These are phyloP conservation scores for Tardiomyces digboiensis DNA, from an alignment of 1,139 yeast species.

Conservation along the genomic window DNA sequence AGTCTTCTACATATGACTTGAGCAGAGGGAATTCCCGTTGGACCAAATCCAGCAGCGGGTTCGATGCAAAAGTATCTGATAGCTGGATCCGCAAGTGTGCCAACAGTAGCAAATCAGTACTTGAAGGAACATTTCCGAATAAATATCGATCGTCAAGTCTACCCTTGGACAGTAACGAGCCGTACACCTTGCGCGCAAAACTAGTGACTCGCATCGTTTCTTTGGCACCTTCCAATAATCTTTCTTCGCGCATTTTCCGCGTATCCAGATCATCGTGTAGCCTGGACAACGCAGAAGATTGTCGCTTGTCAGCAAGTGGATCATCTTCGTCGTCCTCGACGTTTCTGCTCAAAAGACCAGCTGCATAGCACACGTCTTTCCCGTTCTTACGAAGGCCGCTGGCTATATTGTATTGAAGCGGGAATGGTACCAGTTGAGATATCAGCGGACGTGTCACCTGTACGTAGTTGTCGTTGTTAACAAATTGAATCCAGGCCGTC, in stretches of 20 bases:
- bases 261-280: neutral
- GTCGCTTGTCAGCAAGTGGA: neutral
- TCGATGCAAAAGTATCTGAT: constrained; percentile 6
- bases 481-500: constrained; percentile 53
- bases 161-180: constrained; percentile 15
- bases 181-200: constrained; percentile 30
- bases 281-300: neutral
- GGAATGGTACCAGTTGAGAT: constrained; percentile 57
- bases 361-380: neutral
- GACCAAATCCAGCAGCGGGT: constrained; percentile 6
- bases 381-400: constrained; percentile 28
- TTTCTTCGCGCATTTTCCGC: constrained; percentile 27
- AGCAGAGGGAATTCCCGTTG: constrained; percentile 3
- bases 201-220: constrained; percentile 44
- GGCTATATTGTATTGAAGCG: constrained; percentile 80
- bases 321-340: neutral
- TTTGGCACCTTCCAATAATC: constrained; percentile 40
- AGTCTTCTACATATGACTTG: constrained; percentile 3
- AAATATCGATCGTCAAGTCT: constrained; percentile 3
- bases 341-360: neutral
- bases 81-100: constrained; percentile 10
- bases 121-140: constrained; percentile 7
- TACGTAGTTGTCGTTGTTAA: constrained; percentile 56
- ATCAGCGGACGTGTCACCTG: constrained; percentile 53
- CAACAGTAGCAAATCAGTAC: constrained; percentile 18